Base-by-base conservation (phyloP, 805 yeast genomes). In the Cyberlindnera sargentensis region DNA sequence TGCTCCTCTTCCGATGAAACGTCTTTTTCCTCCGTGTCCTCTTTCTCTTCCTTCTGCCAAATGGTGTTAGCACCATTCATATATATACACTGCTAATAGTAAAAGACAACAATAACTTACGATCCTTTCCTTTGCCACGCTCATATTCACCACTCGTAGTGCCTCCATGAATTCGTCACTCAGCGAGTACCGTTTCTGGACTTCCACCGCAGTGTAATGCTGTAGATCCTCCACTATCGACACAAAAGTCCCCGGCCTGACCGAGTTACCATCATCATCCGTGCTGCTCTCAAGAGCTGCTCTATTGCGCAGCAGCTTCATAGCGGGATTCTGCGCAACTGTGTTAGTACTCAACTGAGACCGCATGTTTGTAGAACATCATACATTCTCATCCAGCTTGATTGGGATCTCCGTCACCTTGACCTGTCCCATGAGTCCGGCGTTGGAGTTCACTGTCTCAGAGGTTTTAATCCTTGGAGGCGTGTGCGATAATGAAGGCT, bases 191-290 rank as follows among this genome's bases (percentile, higher is more conserved):
- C 48, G 41, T 31, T 34, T 43, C 3, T 36, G 30, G 3, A 55
- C 44, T 23, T 49, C 47, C 6, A 47, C 50, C 4, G 43, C 34
- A 4, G 51, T 15, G 34, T 44, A 45, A 15, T 46, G 48, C 6
- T 48, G 41, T 31, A 52, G 34, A 37, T 51, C 55, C 23, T 50
- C 53, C 5, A 55, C 47, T 6, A 55, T 52, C 9, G 54, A 45
- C 7, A 44, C 45, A 26, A 55, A 48, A 25, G 48, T 47, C 10
- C 41, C 35, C 3, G 58, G 58, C 25, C 41, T 47, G 4, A 52
- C 51, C 9, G 41, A 31, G 4, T 24, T 8, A 4, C 20, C 34
- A 25, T 30, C 34, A 20, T 15, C 24, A 27, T 37, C 39, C 8
- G 31, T 31, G 6, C 23, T 1, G 33, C 15, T 36, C 46, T 45